Base-by-base conservation (phyloP, 768 basidiomycete species). In the Lentinula edodes region DNA sequence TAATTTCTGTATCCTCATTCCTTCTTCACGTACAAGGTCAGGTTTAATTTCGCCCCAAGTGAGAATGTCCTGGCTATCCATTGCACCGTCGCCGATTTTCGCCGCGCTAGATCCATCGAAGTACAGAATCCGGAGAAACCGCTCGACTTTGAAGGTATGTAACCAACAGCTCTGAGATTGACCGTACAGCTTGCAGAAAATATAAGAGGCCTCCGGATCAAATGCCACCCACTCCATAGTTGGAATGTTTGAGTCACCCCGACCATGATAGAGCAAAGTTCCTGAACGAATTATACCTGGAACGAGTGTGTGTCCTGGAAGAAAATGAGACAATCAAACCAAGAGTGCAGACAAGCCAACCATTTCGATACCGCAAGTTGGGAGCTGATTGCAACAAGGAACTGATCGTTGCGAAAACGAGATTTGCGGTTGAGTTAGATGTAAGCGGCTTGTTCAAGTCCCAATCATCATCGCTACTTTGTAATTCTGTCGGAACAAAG, bases 51-150 rank as follows among this genome's bases (percentile, higher is more conserved):
- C 51, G 0, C 79, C 80, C 80, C 79, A 84, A 18, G 64, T 55
- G 1, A 83, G n/a, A 15, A 82, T 66, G 57, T 83, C 82, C 61
- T 83, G 82, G 6, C 69, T 74, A 57, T 83, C 78, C 71, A 83
- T 60, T 3, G 78, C 52, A 0, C 81, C 81, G 0, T 66, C 66
- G 13, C 45, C 18, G 67, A 80, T 68, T 54, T 80, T 82, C 1
- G 73, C 75, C 0, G 77, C 81, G 58, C 81, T 80, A 46, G 69
- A 78, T 0, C 83, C 82, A 55, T 84, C 83, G 45, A 84, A 83
- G 62, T 83, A 83, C 6, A 83, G 60, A 2, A 83, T 67, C 46
- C 76, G 78, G 36, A 84, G 66, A 0, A 79, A 67, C 1, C 78
- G 72, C 3, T 69, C 69, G 5, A 72, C 61, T 8, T 73, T 71